Percentiles rank a stretch among this genome's conserved stretches.
Evolutionary conservation across 352 stramenopile species (phyloP).

Genomic region (Pythium sp.): DNA sequence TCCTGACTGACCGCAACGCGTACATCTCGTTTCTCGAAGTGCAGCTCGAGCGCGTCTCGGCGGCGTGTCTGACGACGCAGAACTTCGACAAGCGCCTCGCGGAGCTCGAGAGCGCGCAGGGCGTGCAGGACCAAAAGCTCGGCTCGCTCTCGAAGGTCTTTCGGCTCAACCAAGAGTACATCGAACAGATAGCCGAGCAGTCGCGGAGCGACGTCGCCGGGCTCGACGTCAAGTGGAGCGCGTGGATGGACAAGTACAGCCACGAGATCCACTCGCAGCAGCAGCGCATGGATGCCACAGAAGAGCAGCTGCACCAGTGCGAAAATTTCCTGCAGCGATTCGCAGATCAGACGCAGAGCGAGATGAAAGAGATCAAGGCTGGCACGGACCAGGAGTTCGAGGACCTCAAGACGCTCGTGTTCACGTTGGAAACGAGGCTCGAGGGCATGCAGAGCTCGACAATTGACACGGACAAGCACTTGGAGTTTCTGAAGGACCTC

Average conservation of each 20-base stretch:
- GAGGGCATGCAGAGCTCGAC: slow-evolving; percentile 37
- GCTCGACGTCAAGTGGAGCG: slow-evolving; percentile 39
- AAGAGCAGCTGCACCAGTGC: slow-evolving; percentile 41
- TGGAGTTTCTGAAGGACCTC: slow-evolving; percentile 40
- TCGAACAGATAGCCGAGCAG: slow-evolving; percentile 54
- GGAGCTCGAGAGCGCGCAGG: slow-evolving; percentile 47
- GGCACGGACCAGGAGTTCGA: slow-evolving; percentile 36
- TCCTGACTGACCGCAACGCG: slow-evolving; percentile 80
- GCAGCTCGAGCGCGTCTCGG: slow-evolving; percentile 84
- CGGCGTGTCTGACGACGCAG: slow-evolving; percentile 69
- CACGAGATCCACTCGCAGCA: slow-evolving; percentile 39
- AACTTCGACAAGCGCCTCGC: slow-evolving; percentile 61
- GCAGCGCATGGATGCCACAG: slow-evolving; percentile 25
- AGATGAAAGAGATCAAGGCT: slow-evolving; percentile 21
- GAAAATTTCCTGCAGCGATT: slow-evolving; percentile 41
- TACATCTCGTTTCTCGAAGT: slow-evolving; percentile 89
- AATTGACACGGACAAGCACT: slow-evolving; percentile 31
- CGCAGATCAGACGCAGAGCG: slow-evolving; percentile 29
- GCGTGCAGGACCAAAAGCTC: slow-evolving; percentile 49
- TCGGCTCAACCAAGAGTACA: slow-evolving; percentile 67
- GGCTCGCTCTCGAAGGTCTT: slow-evolving; percentile 69
- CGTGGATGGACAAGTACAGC: slow-evolving; percentile 72
- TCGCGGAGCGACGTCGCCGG: slow-evolving; percentile 28
- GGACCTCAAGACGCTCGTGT: slow-evolving; percentile 51
- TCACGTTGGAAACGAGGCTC: slow-evolving; percentile 37